Evolutionary conservation across 192 early-diverging fungal genomes (phyloP), one percentile per base, ranked within the genome.

Genomic region (Pilobolus umbonatus): DNA sequence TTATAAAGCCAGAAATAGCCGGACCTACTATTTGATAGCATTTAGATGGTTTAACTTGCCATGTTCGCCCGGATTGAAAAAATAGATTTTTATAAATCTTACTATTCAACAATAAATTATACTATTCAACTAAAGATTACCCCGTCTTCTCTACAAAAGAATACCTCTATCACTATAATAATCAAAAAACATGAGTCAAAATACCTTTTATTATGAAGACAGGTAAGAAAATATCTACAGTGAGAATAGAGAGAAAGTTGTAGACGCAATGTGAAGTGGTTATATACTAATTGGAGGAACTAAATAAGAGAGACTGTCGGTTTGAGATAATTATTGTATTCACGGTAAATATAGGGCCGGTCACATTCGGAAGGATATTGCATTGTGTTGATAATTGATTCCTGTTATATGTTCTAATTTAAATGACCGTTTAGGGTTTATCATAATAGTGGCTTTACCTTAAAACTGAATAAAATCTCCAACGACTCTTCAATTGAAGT

Each of bases 241-340:
- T 35, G 34, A 35, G 34, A 35, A 35, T 35, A 35, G 34, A 35
- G 5, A 35, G 34, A 35, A 35, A 35, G 34, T 35, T 35, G 34
- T 35, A 35, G 34, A 35, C 34, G 11, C 34, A 35, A 35, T 35
- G 34, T 5, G 11, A 35, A 11, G 34, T 35, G 34, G n/a, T n/a
- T n/a, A n/a, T n/a, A n/a, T n/a, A n/a, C n/a, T n/a, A n/a, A n/a
- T n/a, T n/a, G n/a, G n/a, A n/a, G 25, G 28, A 36, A 53, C 36
- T 53, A 30, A 53, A 53, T 19, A 53, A 53, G 36, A 21, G 51
- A 53, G 24, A 53, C 51, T 53, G 32, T 53, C 10, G 51, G 51
- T 35, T 31, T 53, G 11, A 54, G 14, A 39, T 54, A 54, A 39
- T 54, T 12, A 54, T 54, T 39, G 31, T 54, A 54, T 54, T 24